Evolutionary conservation across 75 land plant genomes (phyloP).

Genomic region (Pinus tabuliformis): DNA sequence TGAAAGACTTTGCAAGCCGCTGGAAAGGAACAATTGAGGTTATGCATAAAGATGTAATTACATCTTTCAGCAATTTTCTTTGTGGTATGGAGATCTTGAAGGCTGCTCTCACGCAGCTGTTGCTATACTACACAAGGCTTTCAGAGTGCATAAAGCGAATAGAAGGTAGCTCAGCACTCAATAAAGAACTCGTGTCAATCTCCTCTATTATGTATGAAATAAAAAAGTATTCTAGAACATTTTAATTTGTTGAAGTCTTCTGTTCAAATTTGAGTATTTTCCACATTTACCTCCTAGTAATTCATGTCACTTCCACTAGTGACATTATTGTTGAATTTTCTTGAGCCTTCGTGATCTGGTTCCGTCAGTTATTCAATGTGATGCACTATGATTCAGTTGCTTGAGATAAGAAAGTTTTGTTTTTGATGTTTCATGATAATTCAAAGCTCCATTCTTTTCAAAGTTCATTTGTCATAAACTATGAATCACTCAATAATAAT

Average conservation of each 20-base stretch:
- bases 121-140: slow-evolving; percentile 94
- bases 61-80: slow-evolving; percentile 97
- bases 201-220: slow-evolving; percentile 95
- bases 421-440: background rate
- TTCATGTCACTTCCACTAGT: background rate
- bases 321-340: background rate
- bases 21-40: slow-evolving; percentile 95
- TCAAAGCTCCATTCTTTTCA: background rate
- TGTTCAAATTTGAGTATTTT: background rate
- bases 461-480: background rate
- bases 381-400: background rate
- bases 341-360: background rate
- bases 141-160: slow-evolving; percentile 83
- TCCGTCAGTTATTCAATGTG: background rate
- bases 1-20: slow-evolving; percentile 89
- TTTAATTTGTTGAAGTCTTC: slow-evolving; percentile 23
- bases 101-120: slow-evolving; percentile 89
- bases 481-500: background rate
- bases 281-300: background rate
- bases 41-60: slow-evolving; percentile 99
- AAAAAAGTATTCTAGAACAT: slow-evolving; percentile 92
- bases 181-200: slow-evolving; percentile 94
- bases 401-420: background rate
- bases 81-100: slow-evolving; percentile 98
- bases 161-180: slow-evolving; percentile 69